Evolutionary conservation across 2,329 filamentous ascomycete genomes (phyloP).

Genomic region (Lasiodiplodia hormozganensis): DNA sequence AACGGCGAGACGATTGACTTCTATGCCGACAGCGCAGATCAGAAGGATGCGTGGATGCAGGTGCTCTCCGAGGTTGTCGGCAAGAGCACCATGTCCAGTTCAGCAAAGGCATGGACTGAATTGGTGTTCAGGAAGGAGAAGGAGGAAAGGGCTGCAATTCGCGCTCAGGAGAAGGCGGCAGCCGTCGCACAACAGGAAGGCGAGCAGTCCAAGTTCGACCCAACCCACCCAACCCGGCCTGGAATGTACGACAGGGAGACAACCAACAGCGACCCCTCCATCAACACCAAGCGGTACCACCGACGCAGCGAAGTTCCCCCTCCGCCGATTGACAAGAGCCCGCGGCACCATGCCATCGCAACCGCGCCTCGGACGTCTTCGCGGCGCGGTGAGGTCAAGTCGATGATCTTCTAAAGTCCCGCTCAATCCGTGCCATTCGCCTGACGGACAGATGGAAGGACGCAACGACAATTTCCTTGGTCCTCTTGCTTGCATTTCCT

Average conservation of each 20-base stretch:
- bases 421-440: neutral
- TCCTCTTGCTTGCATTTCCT: slow-evolving; percentile 20
- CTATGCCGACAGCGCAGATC: slow-evolving; percentile 85
- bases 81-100: slow-evolving; percentile 56
- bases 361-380: slow-evolving; percentile 29
- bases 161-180: slow-evolving; percentile 37
- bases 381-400: slow-evolving; percentile 47
- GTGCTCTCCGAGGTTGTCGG: slow-evolving; percentile 76
- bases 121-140: slow-evolving; percentile 61
- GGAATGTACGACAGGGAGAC: slow-evolving; percentile 35
- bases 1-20: slow-evolving; percentile 99
- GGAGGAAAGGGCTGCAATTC: slow-evolving; percentile 34
- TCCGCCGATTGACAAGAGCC: slow-evolving; percentile 43
- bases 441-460: slow-evolving; percentile 12
- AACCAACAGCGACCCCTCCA: slow-evolving; percentile 21
- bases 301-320: slow-evolving; percentile 38
- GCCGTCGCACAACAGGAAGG: slow-evolving; percentile 36
- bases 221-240: slow-evolving; percentile 33
- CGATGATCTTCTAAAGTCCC: slow-evolving; percentile 47
- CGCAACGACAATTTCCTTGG: slow-evolving; percentile 21
- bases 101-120: slow-evolving; percentile 66
- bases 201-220: slow-evolving; percentile 39
- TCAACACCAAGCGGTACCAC: slow-evolving; percentile 34
- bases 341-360: slow-evolving; percentile 33
- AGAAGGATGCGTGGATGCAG: slow-evolving; percentile 96